Base-by-base conservation (phyloP, 371 early-diverging fungal genomes). In the Mucor mucedo region DNA sequence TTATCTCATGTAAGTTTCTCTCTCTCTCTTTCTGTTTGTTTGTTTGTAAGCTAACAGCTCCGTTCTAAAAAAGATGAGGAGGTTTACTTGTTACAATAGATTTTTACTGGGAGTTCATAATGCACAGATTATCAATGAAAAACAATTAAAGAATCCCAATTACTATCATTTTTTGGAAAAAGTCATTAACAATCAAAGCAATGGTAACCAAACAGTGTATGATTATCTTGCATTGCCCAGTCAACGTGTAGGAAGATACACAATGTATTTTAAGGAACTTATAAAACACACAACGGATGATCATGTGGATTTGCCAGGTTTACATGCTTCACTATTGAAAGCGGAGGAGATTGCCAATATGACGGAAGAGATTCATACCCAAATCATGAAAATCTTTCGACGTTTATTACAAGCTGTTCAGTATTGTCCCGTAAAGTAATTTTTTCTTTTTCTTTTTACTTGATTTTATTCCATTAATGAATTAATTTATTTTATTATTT, bases 221-320 rank as follows among this genome's bases (percentile, higher is more conserved):
- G 70, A 70, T 45, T 66, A 67, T 10, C 41, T 70, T 10, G 70
- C 62, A 14, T 50, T 67, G 35, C 82, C 82, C 9, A 72, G 65
- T 4, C 82, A 81, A 45, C 69, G 82, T 16, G 72, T 81, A 32
- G 65, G 70, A 39, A 62, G 82, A 16, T 81, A 81, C 50, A 70
- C 75, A 2, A 72, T 81, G 78, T 66, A 76, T 58, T 55, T 78
- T 9, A 78, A 81, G 71, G 80, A 75, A 38, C 59, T 80, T 14
- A 53, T 80, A 21, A 66, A 66, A 21, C 63, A 65, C 45, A 80
- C 80, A 4, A 60, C 73, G 0, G 62, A 65, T 21, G 64, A 69
- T 13, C 75, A 75, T 52, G 53, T 44, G 11, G 80, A 80, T 48
- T 68, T 68, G 35, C 59, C 54, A 4, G 73, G 71, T 11, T 63